Percentiles rank a stretch among this genome's conserved stretches.
phyloP scores from a whole-genome alignment of 768 basidiomycete species.

The Trametes coccinea region DNA sequence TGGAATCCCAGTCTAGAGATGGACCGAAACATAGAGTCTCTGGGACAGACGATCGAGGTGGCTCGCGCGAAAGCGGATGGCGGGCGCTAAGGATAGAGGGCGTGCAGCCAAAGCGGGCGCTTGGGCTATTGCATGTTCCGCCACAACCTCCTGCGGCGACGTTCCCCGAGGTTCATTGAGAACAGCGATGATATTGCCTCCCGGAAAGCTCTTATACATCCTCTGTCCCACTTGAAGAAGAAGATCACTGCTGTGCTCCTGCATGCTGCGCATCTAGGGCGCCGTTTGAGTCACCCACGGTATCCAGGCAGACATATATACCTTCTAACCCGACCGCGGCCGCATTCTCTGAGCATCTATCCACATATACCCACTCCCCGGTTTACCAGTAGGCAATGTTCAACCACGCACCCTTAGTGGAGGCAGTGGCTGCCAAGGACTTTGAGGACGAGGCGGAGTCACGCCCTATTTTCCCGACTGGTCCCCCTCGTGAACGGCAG shows the following conservation, averaged over 20 bases:
- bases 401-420: slow-evolving; percentile 50
- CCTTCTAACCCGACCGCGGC: background rate
- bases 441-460: slow-evolving; percentile 22
- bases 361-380: background rate
- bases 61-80: background rate
- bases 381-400: slow-evolving; percentile 39
- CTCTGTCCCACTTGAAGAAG: background rate
- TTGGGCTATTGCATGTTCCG: background rate
- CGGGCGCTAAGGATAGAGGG: background rate
- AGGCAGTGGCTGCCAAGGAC: slow-evolving; percentile 30
- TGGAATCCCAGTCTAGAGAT: background rate
- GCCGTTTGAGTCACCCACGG: too few relatives aligned
- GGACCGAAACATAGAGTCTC: slow-evolving; percentile 12
- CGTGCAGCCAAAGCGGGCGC: background rate
- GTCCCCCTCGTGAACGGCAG: slow-evolving; percentile 39
- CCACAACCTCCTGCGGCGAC: background rate
- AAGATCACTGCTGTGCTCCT: background rate
- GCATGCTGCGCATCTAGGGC: background rate
- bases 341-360: background rate
- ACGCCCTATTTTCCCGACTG: background rate
- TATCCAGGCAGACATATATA: background rate
- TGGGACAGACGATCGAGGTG: background rate
- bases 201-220: background rate
- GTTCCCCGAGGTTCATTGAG: background rate
- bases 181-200: slow-evolving; percentile 2